A percentile compares a stretch with the other conserved stretches of the same genome.
Evolutionary conservation across 2,329 filamentous ascomycete species (phyloP).

Genomic region (Colletotrichum musicola): DNA sequence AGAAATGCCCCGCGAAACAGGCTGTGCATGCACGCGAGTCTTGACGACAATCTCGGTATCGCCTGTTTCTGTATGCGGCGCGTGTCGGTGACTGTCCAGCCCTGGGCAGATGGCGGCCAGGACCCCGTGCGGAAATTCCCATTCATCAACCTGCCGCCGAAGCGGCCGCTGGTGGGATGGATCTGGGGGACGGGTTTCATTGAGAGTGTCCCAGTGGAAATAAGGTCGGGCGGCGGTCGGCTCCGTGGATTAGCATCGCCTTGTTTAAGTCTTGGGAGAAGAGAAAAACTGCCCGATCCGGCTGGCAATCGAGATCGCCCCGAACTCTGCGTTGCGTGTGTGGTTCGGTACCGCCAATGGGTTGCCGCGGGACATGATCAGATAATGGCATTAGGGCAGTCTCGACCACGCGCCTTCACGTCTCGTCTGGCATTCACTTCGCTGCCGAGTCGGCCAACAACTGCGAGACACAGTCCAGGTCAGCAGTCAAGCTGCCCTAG

Average conservation of each 20-base stretch:
- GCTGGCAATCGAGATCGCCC: slow-evolving; percentile 33
- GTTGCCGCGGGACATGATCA: slow-evolving; percentile 1
- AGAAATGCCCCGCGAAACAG: slow-evolving; percentile 34
- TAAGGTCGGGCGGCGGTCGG: slow-evolving; percentile 30
- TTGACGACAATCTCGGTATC: slow-evolving; percentile 27
- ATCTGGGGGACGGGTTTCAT: slow-evolving; percentile 27
- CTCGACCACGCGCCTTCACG: slow-evolving; percentile 5
- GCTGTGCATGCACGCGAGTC: slow-evolving; percentile 34
- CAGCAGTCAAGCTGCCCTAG: neutral
- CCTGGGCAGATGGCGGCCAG: slow-evolving; percentile 1
- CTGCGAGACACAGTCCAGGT: slow-evolving; percentile 1
- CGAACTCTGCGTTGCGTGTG: slow-evolving; percentile 6
- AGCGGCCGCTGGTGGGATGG: slow-evolving; percentile 17
- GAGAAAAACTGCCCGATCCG: slow-evolving; percentile 24
- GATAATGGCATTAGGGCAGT: slow-evolving; percentile 3
- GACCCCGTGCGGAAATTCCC: slow-evolving; percentile 3
- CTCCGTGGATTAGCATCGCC: slow-evolving; percentile 17
- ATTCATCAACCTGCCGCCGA: slow-evolving; percentile 19
- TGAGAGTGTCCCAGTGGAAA: slow-evolving; percentile 2
- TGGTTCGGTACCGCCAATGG: slow-evolving; percentile 12
- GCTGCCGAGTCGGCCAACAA: slow-evolving; percentile 17
- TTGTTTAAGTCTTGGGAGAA: slow-evolving; percentile 17
- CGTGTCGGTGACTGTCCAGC: slow-evolving; percentile 4
- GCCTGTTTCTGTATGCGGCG: slow-evolving; percentile 21
- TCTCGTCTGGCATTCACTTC: neutral